Evolutionary conservation across 1,139 yeast genomes (phyloP).

Genomic region (Pichia sp.): DNA sequence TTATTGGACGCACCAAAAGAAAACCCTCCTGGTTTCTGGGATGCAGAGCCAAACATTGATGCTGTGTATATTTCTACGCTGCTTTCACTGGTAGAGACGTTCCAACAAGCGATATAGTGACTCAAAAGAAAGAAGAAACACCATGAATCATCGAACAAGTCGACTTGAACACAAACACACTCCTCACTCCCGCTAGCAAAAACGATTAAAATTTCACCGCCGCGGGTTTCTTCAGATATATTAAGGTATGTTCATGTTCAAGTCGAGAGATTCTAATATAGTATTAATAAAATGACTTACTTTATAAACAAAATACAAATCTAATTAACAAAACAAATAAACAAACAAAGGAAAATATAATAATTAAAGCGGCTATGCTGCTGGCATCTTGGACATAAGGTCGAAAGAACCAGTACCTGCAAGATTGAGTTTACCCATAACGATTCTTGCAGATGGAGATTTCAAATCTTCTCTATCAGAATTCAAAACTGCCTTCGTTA

Average conservation of each 20-base stretch:
- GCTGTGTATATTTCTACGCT: background rate
- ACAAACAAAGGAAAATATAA: background rate
- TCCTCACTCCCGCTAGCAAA: background rate
- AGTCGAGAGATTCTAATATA: background rate
- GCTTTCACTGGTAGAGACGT: too few species aligned
- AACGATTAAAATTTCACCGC: background rate
- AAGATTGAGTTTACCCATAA: conserved; percentile 81
- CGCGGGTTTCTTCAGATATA: conserved; percentile 4
- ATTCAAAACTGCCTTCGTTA: conserved; percentile 92
- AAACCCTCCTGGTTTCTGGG: conserved; percentile 15
- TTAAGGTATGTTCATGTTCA: background rate
- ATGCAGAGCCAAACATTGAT: conserved; percentile 17
- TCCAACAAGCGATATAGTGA: too few species aligned
- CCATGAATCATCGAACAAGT: too few species aligned
- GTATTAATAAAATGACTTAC: background rate
- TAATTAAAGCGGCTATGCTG: background rate
- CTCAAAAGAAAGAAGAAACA: too few species aligned
- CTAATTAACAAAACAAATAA: background rate
- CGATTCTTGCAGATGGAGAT: conserved; percentile 93
- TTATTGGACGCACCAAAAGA: conserved; percentile 13
- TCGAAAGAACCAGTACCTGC: conserved; percentile 98
- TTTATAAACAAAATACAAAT: conserved; percentile 3
- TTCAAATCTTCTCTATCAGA: conserved; percentile 85
- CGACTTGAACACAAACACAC: background rate
- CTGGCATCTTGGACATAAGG: conserved; percentile 62